Evolutionary conservation across 768 basidiomycete species (phyloP).

Genomic region (Tricholoma flavovirens): DNA sequence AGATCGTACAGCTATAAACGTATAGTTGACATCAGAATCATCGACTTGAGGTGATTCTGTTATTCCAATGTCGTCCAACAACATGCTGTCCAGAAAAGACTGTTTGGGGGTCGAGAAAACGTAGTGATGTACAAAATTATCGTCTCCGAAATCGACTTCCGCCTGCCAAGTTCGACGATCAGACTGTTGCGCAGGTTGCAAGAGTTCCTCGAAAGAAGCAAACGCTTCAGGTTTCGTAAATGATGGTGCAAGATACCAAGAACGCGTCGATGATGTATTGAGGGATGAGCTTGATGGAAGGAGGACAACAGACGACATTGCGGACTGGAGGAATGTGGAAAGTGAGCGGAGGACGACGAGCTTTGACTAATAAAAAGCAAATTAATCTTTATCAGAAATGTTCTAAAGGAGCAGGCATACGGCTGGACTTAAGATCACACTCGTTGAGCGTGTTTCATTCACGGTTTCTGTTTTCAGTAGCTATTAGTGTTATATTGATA

Average conservation of each 20-base stretch:
- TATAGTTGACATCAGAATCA: constrained; percentile 2
- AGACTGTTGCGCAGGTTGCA: constrained; percentile 25
- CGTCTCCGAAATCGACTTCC: constrained; percentile 30
- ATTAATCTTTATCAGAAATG: neutral
- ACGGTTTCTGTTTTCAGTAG: constrained; percentile 25
- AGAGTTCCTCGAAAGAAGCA: constrained; percentile 42
- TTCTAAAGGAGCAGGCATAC: constrained; percentile 33
- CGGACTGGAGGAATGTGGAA: constrained; percentile 55
- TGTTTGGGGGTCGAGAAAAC: constrained; percentile 10
- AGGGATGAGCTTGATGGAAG: constrained; percentile 2
- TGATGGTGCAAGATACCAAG: constrained; percentile 62
- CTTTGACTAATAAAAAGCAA: constrained; percentile 51
- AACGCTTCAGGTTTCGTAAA: constrained; percentile 52
- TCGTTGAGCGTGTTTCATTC: constrained; percentile 54
- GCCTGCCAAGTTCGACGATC: constrained; percentile 26
- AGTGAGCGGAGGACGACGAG: constrained; percentile 71
- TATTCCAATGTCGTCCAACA: constrained; percentile 1
- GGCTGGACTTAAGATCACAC: constrained; percentile 57
- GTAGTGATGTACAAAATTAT: constrained; percentile 24
- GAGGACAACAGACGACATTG: constrained; percentile 26
- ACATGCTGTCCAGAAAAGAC: constrained; percentile 4
- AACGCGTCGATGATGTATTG: constrained; percentile 24
- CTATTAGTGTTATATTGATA: neutral
- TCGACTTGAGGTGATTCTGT: constrained; percentile 3
- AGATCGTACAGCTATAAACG: constrained; percentile 5